Base-by-base conservation (phyloP, 768 basidiomycete genomes). In the Neoboletus magnificus region DNA sequence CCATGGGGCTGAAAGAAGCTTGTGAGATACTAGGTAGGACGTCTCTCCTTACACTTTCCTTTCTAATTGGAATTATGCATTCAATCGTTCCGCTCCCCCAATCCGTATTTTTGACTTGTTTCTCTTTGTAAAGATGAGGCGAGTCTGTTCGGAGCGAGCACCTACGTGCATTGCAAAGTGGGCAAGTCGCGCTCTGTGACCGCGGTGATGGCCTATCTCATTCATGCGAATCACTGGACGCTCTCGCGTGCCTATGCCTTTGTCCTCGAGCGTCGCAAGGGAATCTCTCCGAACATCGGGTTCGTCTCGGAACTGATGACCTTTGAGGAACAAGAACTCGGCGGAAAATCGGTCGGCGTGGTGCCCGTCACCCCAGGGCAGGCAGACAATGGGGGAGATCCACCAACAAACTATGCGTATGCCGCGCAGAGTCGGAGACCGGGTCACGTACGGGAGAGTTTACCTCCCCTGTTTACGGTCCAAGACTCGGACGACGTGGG, bases 231-330 rank as follows among this genome's bases (percentile, higher is more conserved):
- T 66, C 93, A 94, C 67, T 98, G 96, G 96, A 90, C 93, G 20
- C 82, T 98, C 40, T 89, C 92, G 32, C 84, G 84, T 36, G 93
- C 96, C 1, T 98, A 98, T 68, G 76, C 87, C 0, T 97, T 93
- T 66, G 95, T 98, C 25, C 81, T 92, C 39, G 95, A 95, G 63
- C 83, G 93, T 10, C 84, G 96, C 35, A 93, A 92, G 62, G 93
- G 93, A 60, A 96, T 98, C 61, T 94, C 91, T 15, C 96, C 95
- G 11, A 98, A 97, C 67, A 96, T 98, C 59, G 96, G 96, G 8
- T 98, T 98, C 72, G 93, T 98, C 42, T 93, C 91, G 5, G 94
- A 97, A 71, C 81, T 98, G 41, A 97, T 97, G 95, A 88, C 85
- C 45, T 97, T 95, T 66, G 95, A 98, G 74, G 93, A 96, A 67